Evolutionary conservation across 305 asterid genomes (phyloP), one percentile per base, ranked within the genome.

Genomic region (Petunia hybrid): DNA sequence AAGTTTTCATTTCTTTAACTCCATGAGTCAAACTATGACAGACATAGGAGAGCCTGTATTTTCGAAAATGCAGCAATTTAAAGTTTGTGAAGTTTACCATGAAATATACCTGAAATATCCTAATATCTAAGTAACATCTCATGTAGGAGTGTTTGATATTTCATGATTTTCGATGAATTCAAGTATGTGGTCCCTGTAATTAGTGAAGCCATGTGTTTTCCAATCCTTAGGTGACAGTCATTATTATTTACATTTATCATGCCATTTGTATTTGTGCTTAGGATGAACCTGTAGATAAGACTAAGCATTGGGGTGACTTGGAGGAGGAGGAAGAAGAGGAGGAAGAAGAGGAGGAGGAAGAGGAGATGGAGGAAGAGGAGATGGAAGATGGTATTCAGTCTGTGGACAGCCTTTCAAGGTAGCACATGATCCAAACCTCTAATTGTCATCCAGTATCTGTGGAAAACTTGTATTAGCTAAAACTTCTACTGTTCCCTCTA

Each of bases 301-400:
- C 87, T 42, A 96, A 93, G 88, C 99, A 96, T 82, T 96, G 99
- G 99, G 99, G 99, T 42, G 98, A 94, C 82, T 88, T 94, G 90
- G 98, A 93, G 85, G 98, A 96, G 83, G 98, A 94, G 82, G 97
- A 95, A 80, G 98, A 93, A 42, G 97, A 91, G 40, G 98, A 95
- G 43, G 99, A 90, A 59, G 98, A 92, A 16, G 97, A 86, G 48
- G 98, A 95, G 14, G 92, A 89, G 80, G 97, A 93, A 80, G 98
- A 94, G 65, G 89, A 88, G 81, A 78, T 94, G 78, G 98, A 89
- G 83, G 98, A 96, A 77, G 98, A 90, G 83, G 97, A 89, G 55
- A 84, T 96, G 84, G 94, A 94, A 87, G 98, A 86, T 85, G 98
- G 98, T 81, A 96, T 90, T 80, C 98, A 92, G 78, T 96, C 98